Evolutionary conservation across 495 filamentous ascomycete species (phyloP), one percentile per base, ranked within the genome.

Genomic region (Astrothelium subdiscretum): DNA sequence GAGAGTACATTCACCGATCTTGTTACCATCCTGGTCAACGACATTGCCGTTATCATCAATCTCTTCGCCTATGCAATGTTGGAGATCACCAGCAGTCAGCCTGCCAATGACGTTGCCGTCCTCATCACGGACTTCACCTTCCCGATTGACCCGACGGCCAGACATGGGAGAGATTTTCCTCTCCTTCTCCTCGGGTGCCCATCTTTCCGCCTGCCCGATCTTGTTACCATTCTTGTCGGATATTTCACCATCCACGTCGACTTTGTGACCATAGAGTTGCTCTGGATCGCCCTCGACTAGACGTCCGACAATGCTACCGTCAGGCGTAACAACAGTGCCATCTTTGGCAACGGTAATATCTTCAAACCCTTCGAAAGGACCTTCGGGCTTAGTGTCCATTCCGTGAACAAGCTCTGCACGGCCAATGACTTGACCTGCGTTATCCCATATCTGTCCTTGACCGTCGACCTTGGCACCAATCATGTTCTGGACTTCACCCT

Each of bases 21-120:
- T 85, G 67, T 87, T 88, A 66, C 87, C 89, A 68, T 95, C 90
- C 63, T 83, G 81, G 73, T 95, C 88, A 61, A 92, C 75, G 8
- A 95, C 89, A 69, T 90, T 89, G 40, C 89, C 90, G 63, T 92
- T 87, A 63, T 92, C 89, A 68, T 95, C 90, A 59, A 95, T 87
- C 67, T 86, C 82, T 71, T 90, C 88, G 51, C 90, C 90, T 24
- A 85, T 75, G 52, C 89, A 86, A 31, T 84, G 80, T 13, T 77
- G 79, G 42, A 91, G 76, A 52, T 91, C 81, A 58, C 90, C 90
- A 5, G 81, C 80, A 5, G 89, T 92, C 43, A 95, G 77, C 69
- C 85, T 86, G 61, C 88, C 90, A 66, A 94, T 85, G 58, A 94
- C 67, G 67, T 95, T 86, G 38, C 90, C 90, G 65, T 92, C 84